Conservation (phyloP, 148 eudicot species). For the Camellia sinensis region DNA sequence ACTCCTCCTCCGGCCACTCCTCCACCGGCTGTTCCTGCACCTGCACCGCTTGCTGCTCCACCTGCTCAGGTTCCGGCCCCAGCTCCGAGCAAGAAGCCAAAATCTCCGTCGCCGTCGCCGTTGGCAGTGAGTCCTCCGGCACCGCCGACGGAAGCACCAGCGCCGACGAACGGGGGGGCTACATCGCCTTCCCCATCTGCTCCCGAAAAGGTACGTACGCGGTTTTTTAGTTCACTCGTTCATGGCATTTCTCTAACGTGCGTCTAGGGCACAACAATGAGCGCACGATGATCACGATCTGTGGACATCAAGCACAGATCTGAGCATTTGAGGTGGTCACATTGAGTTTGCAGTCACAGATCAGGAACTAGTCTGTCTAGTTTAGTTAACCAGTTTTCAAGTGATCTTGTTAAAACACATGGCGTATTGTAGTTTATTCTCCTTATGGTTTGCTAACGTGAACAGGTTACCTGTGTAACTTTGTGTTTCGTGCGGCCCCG, state of each 20-base stretch:
- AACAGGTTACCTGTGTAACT: not conserved
- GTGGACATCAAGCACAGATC: not conserved
- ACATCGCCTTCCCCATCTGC: conserved; percentile 39
- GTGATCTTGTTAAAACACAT: not conserved
- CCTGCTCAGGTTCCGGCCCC: conserved; percentile 16
- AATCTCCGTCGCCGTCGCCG: conserved; percentile 18
- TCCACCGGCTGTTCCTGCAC: conserved; percentile 26
- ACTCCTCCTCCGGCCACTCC: conserved; percentile 26
- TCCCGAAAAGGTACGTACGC: conserved; percentile 35
- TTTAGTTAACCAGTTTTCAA: not conserved
- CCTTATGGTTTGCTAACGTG: not conserved
- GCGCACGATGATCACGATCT: not conserved
- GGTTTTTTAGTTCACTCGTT: not conserved
- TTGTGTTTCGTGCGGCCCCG: not conserved
- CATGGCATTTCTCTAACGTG: not conserved
- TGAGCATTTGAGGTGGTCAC: not conserved
- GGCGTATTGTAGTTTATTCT: not conserved
- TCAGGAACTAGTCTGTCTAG: not conserved
- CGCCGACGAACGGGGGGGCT: conserved; percentile 4
- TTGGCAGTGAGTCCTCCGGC: conserved; percentile 21
- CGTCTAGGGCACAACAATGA: too few species aligned
- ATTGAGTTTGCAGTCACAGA: not conserved
- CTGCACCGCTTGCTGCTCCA: conserved; percentile 18
- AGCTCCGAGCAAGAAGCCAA: conserved; percentile 10
- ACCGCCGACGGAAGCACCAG: conserved; percentile 28